Conservation (phyloP, 371 early-diverging fungal genomes). For the Gilbertella persicaria region DNA sequence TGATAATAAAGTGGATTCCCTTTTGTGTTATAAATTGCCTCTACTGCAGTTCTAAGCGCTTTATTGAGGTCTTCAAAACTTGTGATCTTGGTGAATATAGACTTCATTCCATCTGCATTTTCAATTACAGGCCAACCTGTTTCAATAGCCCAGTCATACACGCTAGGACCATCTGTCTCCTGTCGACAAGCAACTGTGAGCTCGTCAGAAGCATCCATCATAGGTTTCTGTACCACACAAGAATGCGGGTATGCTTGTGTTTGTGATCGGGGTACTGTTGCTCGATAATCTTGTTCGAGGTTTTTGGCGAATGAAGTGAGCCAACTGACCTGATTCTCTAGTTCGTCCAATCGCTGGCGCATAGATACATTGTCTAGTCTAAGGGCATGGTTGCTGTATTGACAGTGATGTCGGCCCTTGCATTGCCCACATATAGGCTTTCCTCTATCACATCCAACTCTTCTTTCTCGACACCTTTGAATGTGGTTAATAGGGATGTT, state of each 20-base stretch:
- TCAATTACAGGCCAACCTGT: slow-evolving; percentile 32
- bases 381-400: slow-evolving; percentile 30
- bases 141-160: slow-evolving; percentile 26
- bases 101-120: slow-evolving; percentile 18
- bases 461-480: slow-evolving; percentile 36
- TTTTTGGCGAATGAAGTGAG: slow-evolving; percentile 10
- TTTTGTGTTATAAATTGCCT: slow-evolving; percentile 9
- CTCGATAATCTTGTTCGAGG: slow-evolving; percentile 19
- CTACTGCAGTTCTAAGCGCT: slow-evolving; percentile 22
- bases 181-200: not conserved
- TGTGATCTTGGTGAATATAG: slow-evolving; percentile 31
- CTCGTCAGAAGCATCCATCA: not conserved
- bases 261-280: slow-evolving; percentile 14
- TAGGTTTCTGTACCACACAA: slow-evolving; percentile 3
- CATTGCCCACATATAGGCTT: slow-evolving; percentile 39
- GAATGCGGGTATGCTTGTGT: slow-evolving; percentile 12
- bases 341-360: slow-evolving; percentile 27
- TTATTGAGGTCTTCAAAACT: slow-evolving; percentile 29
- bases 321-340: slow-evolving; percentile 24
- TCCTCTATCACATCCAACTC: slow-evolving; percentile 37
- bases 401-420: slow-evolving; percentile 26
- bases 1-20: slow-evolving; percentile 11
- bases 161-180: slow-evolving; percentile 3
- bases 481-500: no score
- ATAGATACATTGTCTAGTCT: slow-evolving; percentile 27